A percentile compares a stretch with the other conserved stretches of the same genome.
These are phyloP conservation scores for Sporopachydermia cereana DNA, from an alignment of 1,139 yeast species.

Conservation along the genomic window DNA sequence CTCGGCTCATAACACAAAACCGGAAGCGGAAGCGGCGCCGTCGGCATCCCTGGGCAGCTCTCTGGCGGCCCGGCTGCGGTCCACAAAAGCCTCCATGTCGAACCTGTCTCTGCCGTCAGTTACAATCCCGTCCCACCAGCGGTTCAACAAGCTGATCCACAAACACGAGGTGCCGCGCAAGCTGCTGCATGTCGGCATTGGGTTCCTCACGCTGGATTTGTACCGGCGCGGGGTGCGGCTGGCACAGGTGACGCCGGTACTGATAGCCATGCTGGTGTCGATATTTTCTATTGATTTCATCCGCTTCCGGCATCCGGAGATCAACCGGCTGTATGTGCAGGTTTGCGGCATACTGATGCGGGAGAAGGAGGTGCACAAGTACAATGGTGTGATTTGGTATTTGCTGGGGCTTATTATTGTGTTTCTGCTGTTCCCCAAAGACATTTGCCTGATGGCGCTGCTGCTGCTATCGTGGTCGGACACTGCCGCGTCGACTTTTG, in stretches of 20 bases:
- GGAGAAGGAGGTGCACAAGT: slow-evolving; percentile 55
- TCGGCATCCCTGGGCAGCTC: neutral
- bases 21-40: neutral
- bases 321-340: slow-evolving; percentile 55
- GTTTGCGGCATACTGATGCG: slow-evolving; percentile 74
- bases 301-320: slow-evolving; percentile 46
- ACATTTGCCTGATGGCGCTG: slow-evolving; percentile 64
- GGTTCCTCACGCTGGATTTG: slow-evolving; percentile 61
- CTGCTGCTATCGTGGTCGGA: slow-evolving; percentile 91
- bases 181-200: slow-evolving; percentile 77
- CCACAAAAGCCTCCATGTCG: slow-evolving; percentile 4
- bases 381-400: slow-evolving; percentile 83
- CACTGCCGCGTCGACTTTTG: slow-evolving; percentile 92
- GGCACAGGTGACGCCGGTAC: slow-evolving; percentile 39
- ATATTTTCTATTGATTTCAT: slow-evolving; percentile 57
- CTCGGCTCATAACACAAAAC: neutral
- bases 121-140: slow-evolving; percentile 22
- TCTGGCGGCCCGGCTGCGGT: neutral
- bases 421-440: slow-evolving; percentile 63
- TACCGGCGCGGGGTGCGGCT: slow-evolving; percentile 54
- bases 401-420: slow-evolving; percentile 66
- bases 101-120: neutral
- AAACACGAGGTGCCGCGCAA: slow-evolving; percentile 88
- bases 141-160: slow-evolving; percentile 41
- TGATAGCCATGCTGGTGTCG: slow-evolving; percentile 39